phyloP scores from a whole-genome alignment of 2,329 filamentous ascomycete species.

The Fusarium sambucinum region DNA sequence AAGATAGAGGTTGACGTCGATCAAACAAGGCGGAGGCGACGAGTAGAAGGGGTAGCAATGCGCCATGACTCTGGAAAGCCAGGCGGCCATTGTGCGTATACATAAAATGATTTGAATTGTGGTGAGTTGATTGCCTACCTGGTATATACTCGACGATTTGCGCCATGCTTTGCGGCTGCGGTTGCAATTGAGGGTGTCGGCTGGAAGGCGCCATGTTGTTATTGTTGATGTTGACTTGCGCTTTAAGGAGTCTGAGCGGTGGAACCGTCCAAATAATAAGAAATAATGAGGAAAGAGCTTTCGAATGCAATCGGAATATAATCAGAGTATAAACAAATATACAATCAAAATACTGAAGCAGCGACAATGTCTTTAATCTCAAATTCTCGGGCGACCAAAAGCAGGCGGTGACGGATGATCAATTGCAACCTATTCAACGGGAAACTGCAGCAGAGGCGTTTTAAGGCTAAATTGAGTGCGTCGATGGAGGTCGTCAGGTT shows the following conservation, averaged over 20 bases:
- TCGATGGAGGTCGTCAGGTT: not conserved
- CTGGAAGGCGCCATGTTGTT: constrained; percentile 64
- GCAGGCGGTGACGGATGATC: constrained; percentile 42
- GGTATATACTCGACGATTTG: constrained; percentile 97
- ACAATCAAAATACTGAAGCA: constrained; percentile 28
- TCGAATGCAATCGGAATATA: constrained; percentile 12
- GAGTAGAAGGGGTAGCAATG: constrained; percentile 48
- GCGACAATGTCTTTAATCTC: constrained; percentile 27
- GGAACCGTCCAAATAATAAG: constrained; percentile 16
- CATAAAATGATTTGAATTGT: constrained; percentile 10
- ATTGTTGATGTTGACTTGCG: constrained; percentile 43
- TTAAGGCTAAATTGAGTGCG: constrained; percentile 4
- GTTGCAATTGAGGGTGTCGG: constrained; percentile 47
- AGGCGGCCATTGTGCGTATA: constrained; percentile 22
- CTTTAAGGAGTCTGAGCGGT: constrained; percentile 31
- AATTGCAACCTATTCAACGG: constrained; percentile 33
- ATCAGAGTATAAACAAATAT: constrained; percentile 16
- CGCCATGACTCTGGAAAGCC: constrained; percentile 46
- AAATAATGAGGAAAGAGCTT: constrained; percentile 13
- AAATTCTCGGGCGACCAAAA: constrained; percentile 20
- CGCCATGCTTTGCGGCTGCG: constrained; percentile 69
- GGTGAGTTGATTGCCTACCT: constrained; percentile 68
- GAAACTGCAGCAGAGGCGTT: constrained; percentile 30
- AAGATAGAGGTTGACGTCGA: constrained; percentile 18
- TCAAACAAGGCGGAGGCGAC: constrained; percentile 22